Percentiles rank a stretch among this genome's conserved stretches.
Conservation (phyloP, 2,329 filamentous ascomycete species). For the Salinomyces thailandicus region DNA sequence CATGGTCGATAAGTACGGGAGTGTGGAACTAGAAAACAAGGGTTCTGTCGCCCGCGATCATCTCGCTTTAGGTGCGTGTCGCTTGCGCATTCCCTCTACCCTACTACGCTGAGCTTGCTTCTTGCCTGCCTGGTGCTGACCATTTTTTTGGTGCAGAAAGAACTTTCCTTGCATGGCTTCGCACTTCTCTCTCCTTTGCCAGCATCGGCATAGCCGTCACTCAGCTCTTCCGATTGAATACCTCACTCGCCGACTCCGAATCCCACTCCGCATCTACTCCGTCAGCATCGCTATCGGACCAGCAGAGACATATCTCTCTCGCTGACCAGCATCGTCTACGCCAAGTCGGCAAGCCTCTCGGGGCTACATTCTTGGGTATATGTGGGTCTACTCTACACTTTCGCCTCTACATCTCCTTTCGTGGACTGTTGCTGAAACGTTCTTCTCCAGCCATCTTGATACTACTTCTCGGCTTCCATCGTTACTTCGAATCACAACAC, state of each 20-base stretch:
- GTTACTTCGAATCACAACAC: slow-evolving; percentile 67
- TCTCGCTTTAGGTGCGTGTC: slow-evolving; percentile 56
- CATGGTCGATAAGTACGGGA: slow-evolving; percentile 50
- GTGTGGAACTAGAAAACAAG: slow-evolving; percentile 73
- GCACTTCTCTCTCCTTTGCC: slow-evolving; percentile 71
- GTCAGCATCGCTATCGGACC: slow-evolving; percentile 3
- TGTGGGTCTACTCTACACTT: slow-evolving; percentile 16
- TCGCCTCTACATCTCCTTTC: neutral
- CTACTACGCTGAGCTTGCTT: slow-evolving; percentile 1
- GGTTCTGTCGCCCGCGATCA: slow-evolving; percentile 76
- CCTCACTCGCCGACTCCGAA: slow-evolving; percentile 37
- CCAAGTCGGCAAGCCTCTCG: slow-evolving; percentile 61
- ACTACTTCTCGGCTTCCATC: slow-evolving; percentile 63
- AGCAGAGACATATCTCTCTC: slow-evolving; percentile 6
- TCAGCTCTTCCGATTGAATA: slow-evolving; percentile 75
- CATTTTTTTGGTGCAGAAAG: slow-evolving; percentile 61
- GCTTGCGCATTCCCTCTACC: neutral
- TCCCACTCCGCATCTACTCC: slow-evolving; percentile 6
- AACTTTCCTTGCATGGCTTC: slow-evolving; percentile 76
- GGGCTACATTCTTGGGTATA: slow-evolving; percentile 65
- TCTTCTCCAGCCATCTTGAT: slow-evolving; percentile 51
- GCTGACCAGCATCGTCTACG: slow-evolving; percentile 34
- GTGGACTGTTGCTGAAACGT: neutral
- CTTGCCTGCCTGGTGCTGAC: no score
- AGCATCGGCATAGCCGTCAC: slow-evolving; percentile 76